Evolutionary conservation across 2,329 filamentous ascomycete species (phyloP).

Genomic region (Claviceps purpurea): DNA sequence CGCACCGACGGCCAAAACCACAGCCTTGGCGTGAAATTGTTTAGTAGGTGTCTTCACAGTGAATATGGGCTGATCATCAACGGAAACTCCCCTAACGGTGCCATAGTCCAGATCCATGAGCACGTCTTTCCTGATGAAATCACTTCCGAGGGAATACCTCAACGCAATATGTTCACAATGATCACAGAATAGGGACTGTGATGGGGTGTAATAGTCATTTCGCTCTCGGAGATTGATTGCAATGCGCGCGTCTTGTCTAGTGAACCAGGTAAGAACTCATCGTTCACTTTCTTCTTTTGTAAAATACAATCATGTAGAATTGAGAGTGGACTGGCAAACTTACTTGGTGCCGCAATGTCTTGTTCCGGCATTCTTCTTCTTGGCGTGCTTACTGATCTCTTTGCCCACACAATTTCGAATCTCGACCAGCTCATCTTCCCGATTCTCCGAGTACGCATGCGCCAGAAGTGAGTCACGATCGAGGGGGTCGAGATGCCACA

Average conservation of each 20-base stretch:
- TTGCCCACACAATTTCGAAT: constrained; percentile 65
- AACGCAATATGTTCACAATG: constrained; percentile 45
- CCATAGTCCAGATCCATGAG: constrained; percentile 50
- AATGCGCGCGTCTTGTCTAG: constrained; percentile 29
- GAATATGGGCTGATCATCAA: constrained; percentile 45
- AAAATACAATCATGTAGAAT: background rate
- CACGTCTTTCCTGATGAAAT: constrained; percentile 47
- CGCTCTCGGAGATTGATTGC: constrained; percentile 53
- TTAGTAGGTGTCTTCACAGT: constrained; percentile 44
- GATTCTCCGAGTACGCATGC: constrained; percentile 47
- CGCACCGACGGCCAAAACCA: constrained; percentile 59
- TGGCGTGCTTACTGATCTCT: constrained; percentile 66
- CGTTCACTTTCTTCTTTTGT: background rate
- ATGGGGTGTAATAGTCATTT: constrained; percentile 57
- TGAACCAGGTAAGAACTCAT: constrained; percentile 1
- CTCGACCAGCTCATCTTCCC: constrained; percentile 53
- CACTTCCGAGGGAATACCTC: constrained; percentile 32
- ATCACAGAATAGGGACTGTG: constrained; percentile 45
- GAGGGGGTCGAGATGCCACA: constrained; percentile 66
- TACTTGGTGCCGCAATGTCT: constrained; percentile 28
- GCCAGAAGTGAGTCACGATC: constrained; percentile 63
- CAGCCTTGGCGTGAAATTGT: constrained; percentile 42
- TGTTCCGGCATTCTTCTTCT: constrained; percentile 41
- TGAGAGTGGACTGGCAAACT: constrained; percentile 8
- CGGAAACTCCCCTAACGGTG: constrained; percentile 28